Evolutionary conservation across 352 stramenopile species (phyloP).

Genomic region (Phytopythium vexans): DNA sequence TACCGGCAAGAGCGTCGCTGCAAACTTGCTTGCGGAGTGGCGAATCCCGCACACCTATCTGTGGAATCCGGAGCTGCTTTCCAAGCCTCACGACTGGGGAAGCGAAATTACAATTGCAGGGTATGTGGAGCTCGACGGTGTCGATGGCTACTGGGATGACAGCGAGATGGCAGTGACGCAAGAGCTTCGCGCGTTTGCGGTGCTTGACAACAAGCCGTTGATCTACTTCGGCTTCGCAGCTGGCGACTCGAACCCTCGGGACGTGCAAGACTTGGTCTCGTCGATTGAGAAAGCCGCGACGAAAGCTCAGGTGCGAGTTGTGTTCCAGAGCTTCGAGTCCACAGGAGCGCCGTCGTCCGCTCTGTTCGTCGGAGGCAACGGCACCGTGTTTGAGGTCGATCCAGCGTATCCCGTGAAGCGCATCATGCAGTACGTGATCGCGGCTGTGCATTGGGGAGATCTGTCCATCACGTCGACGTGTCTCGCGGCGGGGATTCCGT

Average conservation of each 20-base stretch:
- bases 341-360: slow-evolving; percentile 16
- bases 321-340: slow-evolving; percentile 55
- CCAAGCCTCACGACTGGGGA: slow-evolving; percentile 38
- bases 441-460: slow-evolving; percentile 55
- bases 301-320: slow-evolving; percentile 34
- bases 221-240: slow-evolving; percentile 43
- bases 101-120: slow-evolving; percentile 35
- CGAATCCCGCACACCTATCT: slow-evolving; percentile 40
- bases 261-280: slow-evolving; percentile 31
- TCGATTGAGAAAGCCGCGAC: slow-evolving; percentile 39
- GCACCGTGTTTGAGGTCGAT: slow-evolving; percentile 47
- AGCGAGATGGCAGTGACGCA: slow-evolving; percentile 22
- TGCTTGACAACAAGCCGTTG: slow-evolving; percentile 21
- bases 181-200: slow-evolving; percentile 30
- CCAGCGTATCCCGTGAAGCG: slow-evolving; percentile 29
- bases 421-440: slow-evolving; percentile 34
- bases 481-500: slow-evolving; percentile 38
- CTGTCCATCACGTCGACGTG: slow-evolving; percentile 49
- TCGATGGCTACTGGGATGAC: slow-evolving; percentile 15
- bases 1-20: slow-evolving; percentile 17
- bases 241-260: slow-evolving; percentile 38
- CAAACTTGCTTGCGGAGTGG: slow-evolving; percentile 36
- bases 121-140: slow-evolving; percentile 32
- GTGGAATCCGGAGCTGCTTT: slow-evolving; percentile 32
- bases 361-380: slow-evolving; percentile 28